phyloP scores from a whole-genome alignment of 805 yeast species.

The Lachancea nothofagi region DNA sequence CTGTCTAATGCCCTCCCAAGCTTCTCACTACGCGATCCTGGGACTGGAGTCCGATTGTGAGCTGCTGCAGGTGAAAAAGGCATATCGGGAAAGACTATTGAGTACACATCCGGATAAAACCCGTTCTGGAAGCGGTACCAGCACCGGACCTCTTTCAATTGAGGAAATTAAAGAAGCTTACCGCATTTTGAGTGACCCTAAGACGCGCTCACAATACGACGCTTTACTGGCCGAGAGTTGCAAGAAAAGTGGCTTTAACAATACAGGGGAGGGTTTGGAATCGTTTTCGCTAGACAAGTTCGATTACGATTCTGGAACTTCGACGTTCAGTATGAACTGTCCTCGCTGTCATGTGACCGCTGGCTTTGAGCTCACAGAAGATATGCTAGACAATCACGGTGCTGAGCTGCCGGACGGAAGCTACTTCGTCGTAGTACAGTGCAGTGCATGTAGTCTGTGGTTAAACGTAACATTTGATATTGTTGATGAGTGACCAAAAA shows the following conservation, averaged over 20 bases:
- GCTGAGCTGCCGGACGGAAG: conserved; percentile 42
- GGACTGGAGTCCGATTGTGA: conserved; percentile 41
- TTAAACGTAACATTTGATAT: conserved; percentile 58
- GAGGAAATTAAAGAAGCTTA: conserved; percentile 61
- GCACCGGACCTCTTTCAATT: conserved; percentile 21
- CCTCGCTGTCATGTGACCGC: conserved; percentile 54
- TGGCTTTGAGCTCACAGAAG: conserved; percentile 58
- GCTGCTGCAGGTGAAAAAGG: conserved; percentile 44
- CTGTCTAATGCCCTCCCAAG: conserved; percentile 1
- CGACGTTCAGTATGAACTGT: conserved; percentile 44
- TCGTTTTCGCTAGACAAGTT: conserved; percentile 61
- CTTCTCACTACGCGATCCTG: conserved; percentile 53
- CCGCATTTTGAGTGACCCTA: conserved; percentile 41
- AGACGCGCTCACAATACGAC: conserved; percentile 48
- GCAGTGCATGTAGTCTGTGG: conserved; percentile 83
- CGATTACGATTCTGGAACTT: conserved; percentile 34
- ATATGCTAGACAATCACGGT: conserved; percentile 51
- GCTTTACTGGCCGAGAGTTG: conserved; percentile 33
- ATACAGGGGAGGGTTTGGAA: conserved; percentile 65
- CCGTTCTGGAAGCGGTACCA: neutral
- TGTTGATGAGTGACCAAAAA: conserved; percentile 22
- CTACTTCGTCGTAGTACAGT: conserved; percentile 69
- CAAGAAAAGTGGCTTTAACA: conserved; percentile 33
- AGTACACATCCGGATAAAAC: conserved; percentile 76
- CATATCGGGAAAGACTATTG: conserved; percentile 59